phyloP scores from a whole-genome alignment of 1,284 basidiomycete genomes.

The Puccinia polysora region DNA sequence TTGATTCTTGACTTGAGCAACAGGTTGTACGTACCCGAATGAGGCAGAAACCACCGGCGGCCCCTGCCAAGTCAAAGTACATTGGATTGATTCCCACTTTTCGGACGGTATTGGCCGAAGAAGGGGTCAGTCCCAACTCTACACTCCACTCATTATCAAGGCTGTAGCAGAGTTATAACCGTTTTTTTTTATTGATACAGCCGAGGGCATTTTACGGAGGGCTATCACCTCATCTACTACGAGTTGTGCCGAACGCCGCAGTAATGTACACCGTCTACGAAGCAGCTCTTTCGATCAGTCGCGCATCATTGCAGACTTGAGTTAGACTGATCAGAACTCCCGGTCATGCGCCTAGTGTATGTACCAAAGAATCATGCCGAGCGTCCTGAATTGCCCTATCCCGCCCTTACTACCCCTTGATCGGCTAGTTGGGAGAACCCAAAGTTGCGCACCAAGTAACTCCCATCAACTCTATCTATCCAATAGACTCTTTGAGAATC shows the following conservation, averaged over 20 bases:
- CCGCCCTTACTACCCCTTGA: too few relatives aligned
- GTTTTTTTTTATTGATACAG: slow-evolving; percentile 5
- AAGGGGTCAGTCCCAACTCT: slow-evolving; percentile 61
- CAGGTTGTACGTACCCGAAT: slow-evolving; percentile 86
- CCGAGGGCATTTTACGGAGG: slow-evolving; percentile 78
- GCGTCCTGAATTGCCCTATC: too few relatives aligned
- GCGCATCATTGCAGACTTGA: slow-evolving; percentile 6
- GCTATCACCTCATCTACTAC: slow-evolving; percentile 86
- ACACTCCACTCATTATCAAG: neutral
- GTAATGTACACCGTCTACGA: slow-evolving; percentile 76
- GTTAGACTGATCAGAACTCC: too few relatives aligned
- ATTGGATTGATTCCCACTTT: slow-evolving; percentile 80
- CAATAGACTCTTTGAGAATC: too few relatives aligned
- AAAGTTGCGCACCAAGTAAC: too few relatives aligned
- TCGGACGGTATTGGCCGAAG: slow-evolving; percentile 77
- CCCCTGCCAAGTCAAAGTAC: slow-evolving; percentile 64
- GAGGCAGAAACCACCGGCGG: slow-evolving; percentile 60
- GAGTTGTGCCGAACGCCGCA: slow-evolving; percentile 92
- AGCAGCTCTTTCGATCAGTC: slow-evolving; percentile 42
- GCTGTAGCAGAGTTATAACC: neutral
- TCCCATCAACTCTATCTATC: too few relatives aligned
- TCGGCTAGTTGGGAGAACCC: too few relatives aligned
- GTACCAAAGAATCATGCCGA: too few relatives aligned
- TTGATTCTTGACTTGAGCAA: neutral
- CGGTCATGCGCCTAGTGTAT: too few relatives aligned